These are phyloP conservation scores for Emericellopsis atlantica DNA, from an alignment of 2,329 filamentous ascomycete genomes.

Conservation along the genomic window DNA sequence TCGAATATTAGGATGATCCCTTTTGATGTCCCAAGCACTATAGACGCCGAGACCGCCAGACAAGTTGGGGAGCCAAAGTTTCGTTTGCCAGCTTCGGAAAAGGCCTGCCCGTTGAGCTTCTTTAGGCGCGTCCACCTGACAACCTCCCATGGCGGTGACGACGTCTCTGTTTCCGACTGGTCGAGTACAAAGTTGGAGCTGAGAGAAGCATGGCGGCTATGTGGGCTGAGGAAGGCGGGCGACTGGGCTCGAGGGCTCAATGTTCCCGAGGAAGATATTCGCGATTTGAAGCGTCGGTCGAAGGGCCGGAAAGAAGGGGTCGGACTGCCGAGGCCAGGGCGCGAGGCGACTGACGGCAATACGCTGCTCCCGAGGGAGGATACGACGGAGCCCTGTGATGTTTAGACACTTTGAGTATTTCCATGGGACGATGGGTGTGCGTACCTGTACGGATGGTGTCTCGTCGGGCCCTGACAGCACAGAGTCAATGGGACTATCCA, in stretches of 20 bases:
- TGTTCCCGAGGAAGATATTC: constrained; percentile 44
- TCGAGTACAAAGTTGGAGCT: constrained; percentile 56
- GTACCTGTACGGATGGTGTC: constrained; percentile 69
- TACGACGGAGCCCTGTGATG: constrained; percentile 40
- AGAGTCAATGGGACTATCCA: constrained; percentile 57
- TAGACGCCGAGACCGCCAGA: constrained; percentile 74
- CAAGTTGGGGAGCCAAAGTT: constrained; percentile 90
- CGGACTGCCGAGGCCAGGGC: constrained; percentile 53
- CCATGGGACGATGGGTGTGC: constrained; percentile 9
- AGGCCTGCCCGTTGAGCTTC: constrained; percentile 79
- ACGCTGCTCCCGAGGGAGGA: constrained; percentile 65
- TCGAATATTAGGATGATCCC: constrained; percentile 93
- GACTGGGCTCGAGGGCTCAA: constrained; percentile 58
- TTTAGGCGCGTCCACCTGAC: constrained; percentile 90
- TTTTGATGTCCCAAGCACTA: constrained; percentile 86
- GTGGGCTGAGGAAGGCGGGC: constrained; percentile 61
- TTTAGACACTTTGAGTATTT: constrained; percentile 12
- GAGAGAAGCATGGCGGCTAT: constrained; percentile 71
- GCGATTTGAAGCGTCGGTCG: constrained; percentile 85
- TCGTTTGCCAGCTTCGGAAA: constrained; percentile 82
- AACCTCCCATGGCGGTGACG: constrained; percentile 86
- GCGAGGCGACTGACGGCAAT: constrained; percentile 55
- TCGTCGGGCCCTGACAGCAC: constrained; percentile 67
- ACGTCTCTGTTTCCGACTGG: constrained; percentile 52
- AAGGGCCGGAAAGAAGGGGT: constrained; percentile 84